A percentile compares a stretch with the other conserved stretches of the same genome.
phyloP scores from a whole-genome alignment of 2,329 filamentous ascomycete species.

The Aspergillus sp. region DNA sequence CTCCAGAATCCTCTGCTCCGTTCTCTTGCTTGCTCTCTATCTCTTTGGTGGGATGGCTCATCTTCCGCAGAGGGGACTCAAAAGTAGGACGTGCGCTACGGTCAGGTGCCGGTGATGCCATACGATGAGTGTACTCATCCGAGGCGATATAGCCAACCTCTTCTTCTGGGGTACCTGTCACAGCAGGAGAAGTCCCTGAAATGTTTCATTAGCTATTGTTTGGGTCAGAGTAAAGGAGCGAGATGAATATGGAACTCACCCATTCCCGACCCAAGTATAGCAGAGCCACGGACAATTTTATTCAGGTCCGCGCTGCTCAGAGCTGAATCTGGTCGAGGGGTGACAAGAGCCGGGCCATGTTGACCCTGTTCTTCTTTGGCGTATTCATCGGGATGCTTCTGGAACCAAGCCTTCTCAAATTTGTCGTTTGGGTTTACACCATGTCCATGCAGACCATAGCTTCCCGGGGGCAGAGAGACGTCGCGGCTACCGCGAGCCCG shows the following conservation, averaged over 20 bases:
- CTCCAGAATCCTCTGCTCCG: slow-evolving; percentile 21
- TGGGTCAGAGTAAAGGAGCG: not conserved
- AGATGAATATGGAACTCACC: slow-evolving; percentile 36
- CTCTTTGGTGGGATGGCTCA: slow-evolving; percentile 42
- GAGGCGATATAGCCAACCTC: slow-evolving; percentile 82
- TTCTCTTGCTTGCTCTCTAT: slow-evolving; percentile 26
- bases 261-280: slow-evolving; percentile 41
- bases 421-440: slow-evolving; percentile 67
- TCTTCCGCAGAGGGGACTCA: slow-evolving; percentile 46
- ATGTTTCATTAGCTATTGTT: slow-evolving; percentile 8
- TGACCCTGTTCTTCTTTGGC: slow-evolving; percentile 64
- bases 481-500: slow-evolving; percentile 66
- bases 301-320: slow-evolving; percentile 86
- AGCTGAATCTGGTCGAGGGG: slow-evolving; percentile 63
- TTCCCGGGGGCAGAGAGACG: slow-evolving; percentile 69
- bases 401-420: slow-evolving; percentile 85
- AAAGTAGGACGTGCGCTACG: slow-evolving; percentile 37
- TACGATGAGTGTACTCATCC: slow-evolving; percentile 72
- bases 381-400: slow-evolving; percentile 77
- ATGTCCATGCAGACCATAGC: slow-evolving; percentile 88
- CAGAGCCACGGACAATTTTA: slow-evolving; percentile 72
- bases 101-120: slow-evolving; percentile 54
- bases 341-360: slow-evolving; percentile 52
- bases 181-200: slow-evolving; percentile 56
- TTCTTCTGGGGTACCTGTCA: slow-evolving; percentile 72